Percentiles rank a stretch among this genome's conserved stretches.
Evolutionary conservation across 805 yeast species (phyloP).

Genomic region (Kockiozyma suomiensis): DNA sequence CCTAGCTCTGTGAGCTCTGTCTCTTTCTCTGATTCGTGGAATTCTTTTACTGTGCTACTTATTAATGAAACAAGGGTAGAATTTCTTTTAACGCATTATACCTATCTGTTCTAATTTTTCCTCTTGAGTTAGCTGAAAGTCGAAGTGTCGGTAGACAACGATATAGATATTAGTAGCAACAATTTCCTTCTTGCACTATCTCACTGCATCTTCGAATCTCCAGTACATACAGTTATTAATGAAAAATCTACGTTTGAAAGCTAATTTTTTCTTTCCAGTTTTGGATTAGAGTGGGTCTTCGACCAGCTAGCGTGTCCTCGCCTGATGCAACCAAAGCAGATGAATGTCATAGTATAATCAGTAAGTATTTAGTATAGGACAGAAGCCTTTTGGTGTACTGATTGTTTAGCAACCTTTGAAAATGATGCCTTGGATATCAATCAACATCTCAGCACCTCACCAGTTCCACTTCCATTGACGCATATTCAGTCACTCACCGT

Average conservation of each 20-base stretch:
- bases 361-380: neutral
- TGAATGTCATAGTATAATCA: neutral
- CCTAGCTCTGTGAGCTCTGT: neutral
- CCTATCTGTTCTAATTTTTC: neutral
- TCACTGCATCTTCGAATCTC: slow-evolving; percentile 3
- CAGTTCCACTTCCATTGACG: neutral
- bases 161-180: neutral
- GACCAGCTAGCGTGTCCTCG: neutral
- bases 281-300: slow-evolving; percentile 14
- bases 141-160: neutral
- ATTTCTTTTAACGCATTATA: neutral
- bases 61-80: slow-evolving; percentile 1
- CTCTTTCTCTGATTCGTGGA: neutral
- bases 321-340: neutral
- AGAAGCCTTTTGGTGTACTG: neutral
- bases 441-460: neutral
- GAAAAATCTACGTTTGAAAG: neutral
- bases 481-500: neutral
- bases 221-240: neutral
- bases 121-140: neutral
- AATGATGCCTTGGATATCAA: neutral
- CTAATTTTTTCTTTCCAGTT: slow-evolving; percentile 11
- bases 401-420: slow-evolving; percentile 1
- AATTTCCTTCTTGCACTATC: slow-evolving; percentile 1
- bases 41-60: neutral